Conservation (phyloP, 2,329 filamentous ascomycete species). For the Aspergillus caelatus region DNA sequence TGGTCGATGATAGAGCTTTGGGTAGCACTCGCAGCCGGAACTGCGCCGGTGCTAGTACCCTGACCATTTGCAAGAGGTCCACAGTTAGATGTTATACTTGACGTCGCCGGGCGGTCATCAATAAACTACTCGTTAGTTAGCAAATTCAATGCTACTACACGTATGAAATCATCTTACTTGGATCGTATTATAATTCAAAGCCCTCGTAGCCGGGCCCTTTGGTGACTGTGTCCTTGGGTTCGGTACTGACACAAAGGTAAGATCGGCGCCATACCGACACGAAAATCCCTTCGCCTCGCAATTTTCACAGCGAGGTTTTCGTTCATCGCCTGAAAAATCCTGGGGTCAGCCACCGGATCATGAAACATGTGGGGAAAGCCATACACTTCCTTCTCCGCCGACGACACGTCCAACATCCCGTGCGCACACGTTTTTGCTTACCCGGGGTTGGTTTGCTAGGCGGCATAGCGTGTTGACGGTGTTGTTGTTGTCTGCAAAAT, state of each 20-base stretch:
- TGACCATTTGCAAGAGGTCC: not conserved
- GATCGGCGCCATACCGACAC: constrained; percentile 27
- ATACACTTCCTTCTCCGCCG: constrained; percentile 30
- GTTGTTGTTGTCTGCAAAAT: not conserved
- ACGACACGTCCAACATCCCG: constrained; percentile 29
- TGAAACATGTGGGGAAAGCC: not conserved
- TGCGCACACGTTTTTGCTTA: constrained; percentile 29
- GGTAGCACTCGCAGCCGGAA: not conserved
- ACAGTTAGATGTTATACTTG: not conserved
- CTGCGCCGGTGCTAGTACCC: not conserved
- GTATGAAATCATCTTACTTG: constrained; percentile 15
- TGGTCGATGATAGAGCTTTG: not conserved
- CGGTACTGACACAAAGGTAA: constrained; percentile 24
- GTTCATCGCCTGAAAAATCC: constrained; percentile 24
- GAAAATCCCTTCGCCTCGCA: constrained; percentile 27
- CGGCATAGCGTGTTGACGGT: not conserved
- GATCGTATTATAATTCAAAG: constrained; percentile 19
- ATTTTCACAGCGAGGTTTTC: constrained; percentile 29
- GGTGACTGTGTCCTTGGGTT: constrained; percentile 9
- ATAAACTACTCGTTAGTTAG: constrained; percentile 1
- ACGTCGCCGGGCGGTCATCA: not conserved
- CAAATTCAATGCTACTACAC: not conserved
- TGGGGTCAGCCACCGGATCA: not conserved
- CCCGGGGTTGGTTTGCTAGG: constrained; percentile 23
- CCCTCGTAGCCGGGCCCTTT: constrained; percentile 7